Conservation (phyloP, 768 basidiomycete species). For the Suillus paluster region DNA sequence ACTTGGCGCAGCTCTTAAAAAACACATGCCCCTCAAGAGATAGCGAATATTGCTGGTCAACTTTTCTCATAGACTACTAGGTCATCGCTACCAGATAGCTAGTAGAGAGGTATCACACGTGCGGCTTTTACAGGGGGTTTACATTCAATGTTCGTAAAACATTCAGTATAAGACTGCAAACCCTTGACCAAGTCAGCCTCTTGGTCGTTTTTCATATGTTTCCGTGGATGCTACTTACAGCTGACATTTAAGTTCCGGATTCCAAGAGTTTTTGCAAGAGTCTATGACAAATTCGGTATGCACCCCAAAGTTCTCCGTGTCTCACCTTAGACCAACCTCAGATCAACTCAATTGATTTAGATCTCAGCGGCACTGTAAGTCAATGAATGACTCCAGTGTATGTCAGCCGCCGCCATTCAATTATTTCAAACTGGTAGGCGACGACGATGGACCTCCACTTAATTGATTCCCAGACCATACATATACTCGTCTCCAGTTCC, state of each 20-base stretch:
- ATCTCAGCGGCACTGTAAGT: slow-evolving; percentile 3
- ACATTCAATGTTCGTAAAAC: neutral
- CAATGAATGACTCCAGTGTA: neutral
- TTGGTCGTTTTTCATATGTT: neutral
- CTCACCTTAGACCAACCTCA: neutral
- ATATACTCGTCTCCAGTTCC: neutral
- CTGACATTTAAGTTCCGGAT: neutral
- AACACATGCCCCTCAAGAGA: neutral
- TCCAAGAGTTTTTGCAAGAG: neutral
- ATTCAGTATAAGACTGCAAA: neutral
- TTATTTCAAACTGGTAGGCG: neutral
- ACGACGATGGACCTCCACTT: neutral
- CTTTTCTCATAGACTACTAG: neutral
- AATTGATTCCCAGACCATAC: slow-evolving; percentile 5
- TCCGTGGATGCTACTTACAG: neutral
- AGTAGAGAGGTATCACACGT: neutral
- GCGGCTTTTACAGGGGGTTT: neutral
- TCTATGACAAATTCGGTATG: neutral
- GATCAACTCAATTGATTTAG: slow-evolving; percentile 1
- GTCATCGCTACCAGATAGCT: neutral
- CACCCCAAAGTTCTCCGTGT: neutral
- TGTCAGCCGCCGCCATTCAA: slow-evolving; percentile 1
- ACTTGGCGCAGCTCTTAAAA: neutral
- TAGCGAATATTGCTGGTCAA: too few relatives aligned
- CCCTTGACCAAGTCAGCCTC: neutral